A percentile compares a stretch with the other conserved stretches of the same genome.
Evolutionary conservation across 148 eudicot genomes (phyloP).

Genomic region (Chenopodium album): DNA sequence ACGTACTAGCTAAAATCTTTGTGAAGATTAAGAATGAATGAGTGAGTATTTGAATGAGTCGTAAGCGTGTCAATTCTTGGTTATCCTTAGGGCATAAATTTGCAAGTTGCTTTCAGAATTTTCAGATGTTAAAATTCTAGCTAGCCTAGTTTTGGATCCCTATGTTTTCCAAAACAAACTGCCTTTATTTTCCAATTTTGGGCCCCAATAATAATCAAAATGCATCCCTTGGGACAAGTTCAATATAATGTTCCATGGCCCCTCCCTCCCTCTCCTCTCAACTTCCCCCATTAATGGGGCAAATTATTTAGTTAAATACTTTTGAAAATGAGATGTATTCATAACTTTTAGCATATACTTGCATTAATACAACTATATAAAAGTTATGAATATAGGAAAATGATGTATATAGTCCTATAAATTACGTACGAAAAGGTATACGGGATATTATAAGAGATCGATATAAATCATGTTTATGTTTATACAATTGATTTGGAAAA

Average conservation of each 20-base stretch:
- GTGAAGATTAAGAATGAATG: neutral
- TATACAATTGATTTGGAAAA: too few species aligned
- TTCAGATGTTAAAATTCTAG: too few species aligned
- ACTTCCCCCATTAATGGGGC: neutral
- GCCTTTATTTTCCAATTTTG: neutral
- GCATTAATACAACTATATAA: too few species aligned
- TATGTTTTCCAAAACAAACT: neutral
- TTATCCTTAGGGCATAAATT: neutral
- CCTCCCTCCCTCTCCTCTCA: neutral
- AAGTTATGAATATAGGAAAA: too few species aligned
- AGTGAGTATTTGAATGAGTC: neutral
- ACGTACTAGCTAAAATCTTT: neutral
- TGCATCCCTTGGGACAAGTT: neutral
- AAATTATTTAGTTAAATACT: too few species aligned
- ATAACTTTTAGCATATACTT: too few species aligned
- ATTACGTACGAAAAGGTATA: too few species aligned
- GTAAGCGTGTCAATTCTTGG: neutral
- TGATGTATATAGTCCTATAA: too few species aligned
- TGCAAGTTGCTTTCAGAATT: neutral
- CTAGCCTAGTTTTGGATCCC: neutral
- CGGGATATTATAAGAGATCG: too few species aligned
- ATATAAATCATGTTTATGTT: too few species aligned
- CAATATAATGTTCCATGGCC: neutral
- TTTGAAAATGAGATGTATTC: too few species aligned
- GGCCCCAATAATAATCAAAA: neutral